Percentiles rank a stretch among this genome's conserved stretches.
Conservation (phyloP, 768 basidiomycete genomes). For the Mycena kentingensis region DNA sequence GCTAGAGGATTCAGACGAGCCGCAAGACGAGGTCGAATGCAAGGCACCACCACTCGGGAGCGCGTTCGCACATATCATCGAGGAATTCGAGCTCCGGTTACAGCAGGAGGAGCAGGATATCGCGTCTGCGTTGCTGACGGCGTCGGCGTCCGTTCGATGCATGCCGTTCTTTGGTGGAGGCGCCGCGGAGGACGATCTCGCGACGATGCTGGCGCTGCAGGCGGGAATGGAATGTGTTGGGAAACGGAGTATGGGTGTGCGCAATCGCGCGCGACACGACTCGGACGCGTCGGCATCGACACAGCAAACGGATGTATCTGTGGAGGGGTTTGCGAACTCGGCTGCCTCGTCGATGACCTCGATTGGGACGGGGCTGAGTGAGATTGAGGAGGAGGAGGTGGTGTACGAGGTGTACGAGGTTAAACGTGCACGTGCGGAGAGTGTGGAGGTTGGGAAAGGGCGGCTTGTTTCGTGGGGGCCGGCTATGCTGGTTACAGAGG, state of each 20-base stretch:
- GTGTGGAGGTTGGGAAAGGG: slow-evolving; percentile 52
- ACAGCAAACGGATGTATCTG: slow-evolving; percentile 27
- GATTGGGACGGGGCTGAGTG: slow-evolving; percentile 15
- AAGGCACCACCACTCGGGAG: slow-evolving; percentile 8
- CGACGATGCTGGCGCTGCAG: slow-evolving; percentile 28
- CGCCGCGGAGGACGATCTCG: slow-evolving; percentile 19
- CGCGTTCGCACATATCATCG: slow-evolving; percentile 14
- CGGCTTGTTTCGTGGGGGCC: slow-evolving; percentile 35
- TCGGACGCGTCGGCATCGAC: slow-evolving; percentile 37
- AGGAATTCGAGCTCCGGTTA: slow-evolving; percentile 26
- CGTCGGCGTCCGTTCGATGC: slow-evolving; percentile 8
- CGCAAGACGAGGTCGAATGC: too few species aligned
- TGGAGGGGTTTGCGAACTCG: slow-evolving; percentile 18
- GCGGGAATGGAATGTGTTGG: slow-evolving; percentile 28
- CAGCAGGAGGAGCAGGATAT: slow-evolving; percentile 33
- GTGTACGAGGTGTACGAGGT: slow-evolving; percentile 45
- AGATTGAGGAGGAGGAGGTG: slow-evolving; percentile 29
- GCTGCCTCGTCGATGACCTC: slow-evolving; percentile 25
- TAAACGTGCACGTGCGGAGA: slow-evolving; percentile 49
- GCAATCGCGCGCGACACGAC: slow-evolving; percentile 29
- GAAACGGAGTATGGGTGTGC: slow-evolving; percentile 16
- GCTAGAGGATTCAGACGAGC: not conserved
- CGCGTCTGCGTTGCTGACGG: slow-evolving; percentile 25
- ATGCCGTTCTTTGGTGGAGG: slow-evolving; percentile 19
- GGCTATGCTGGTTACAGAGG: slow-evolving; percentile 37